Evolutionary conservation across 805 yeast genomes (phyloP).

Genomic region (Teunomyces kruisii): DNA sequence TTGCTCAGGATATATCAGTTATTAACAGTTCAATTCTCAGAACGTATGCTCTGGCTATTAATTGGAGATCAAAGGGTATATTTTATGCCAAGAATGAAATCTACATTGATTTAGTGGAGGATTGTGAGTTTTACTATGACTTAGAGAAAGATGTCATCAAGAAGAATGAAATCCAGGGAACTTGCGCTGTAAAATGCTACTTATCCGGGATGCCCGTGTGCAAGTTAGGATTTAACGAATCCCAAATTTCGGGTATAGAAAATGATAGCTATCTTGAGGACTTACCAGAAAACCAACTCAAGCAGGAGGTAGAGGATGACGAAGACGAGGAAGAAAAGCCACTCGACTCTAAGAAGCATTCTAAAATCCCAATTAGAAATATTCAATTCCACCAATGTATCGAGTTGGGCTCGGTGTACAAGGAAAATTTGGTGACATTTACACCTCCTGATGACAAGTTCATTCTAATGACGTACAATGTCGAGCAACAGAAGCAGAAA

Average conservation of each 20-base stretch:
- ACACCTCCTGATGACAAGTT: conserved; percentile 76
- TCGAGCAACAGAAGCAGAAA: conserved; percentile 40
- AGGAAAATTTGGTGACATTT: conserved; percentile 66
- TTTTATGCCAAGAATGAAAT: conserved; percentile 45
- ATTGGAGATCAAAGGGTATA: conserved; percentile 48
- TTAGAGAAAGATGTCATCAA: conserved; percentile 25
- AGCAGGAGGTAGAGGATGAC: conserved; percentile 8
- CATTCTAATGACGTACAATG: conserved; percentile 37
- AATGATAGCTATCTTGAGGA: conserved; percentile 16
- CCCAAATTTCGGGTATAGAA: conserved; percentile 33
- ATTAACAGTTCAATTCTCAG: conserved; percentile 73
- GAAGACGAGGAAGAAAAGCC: conserved; percentile 9
- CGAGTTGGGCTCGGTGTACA: conserved; percentile 66
- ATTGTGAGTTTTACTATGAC: conserved; percentile 37
- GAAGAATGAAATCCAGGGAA: conserved; percentile 35
- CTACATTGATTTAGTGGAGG: conserved; percentile 41
- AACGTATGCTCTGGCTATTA: conserved; percentile 62
- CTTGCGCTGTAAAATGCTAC: conserved; percentile 35
- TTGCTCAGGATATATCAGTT: conserved; percentile 19
- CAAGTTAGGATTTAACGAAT: conserved; percentile 41
- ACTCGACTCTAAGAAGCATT: background rate
- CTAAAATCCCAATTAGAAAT: conserved; percentile 33
- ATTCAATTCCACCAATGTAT: conserved; percentile 65
- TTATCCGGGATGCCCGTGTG: conserved; percentile 47
- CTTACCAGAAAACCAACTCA: conserved; percentile 12